Evolutionary conservation across 108 stramenopile species (phyloP).

Genomic region (Skeletonema marinoi): DNA sequence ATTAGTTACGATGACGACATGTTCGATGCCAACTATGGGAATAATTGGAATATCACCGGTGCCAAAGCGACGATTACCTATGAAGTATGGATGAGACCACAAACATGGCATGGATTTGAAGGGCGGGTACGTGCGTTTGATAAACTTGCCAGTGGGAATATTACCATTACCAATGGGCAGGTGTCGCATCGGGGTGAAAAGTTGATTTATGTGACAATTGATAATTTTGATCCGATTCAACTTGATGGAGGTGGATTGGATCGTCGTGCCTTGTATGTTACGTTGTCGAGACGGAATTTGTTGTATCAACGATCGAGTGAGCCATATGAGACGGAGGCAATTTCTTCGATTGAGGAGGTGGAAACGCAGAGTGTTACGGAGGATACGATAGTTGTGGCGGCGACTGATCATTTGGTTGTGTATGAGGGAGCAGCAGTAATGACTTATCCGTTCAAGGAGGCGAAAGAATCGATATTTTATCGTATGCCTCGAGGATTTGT

Average conservation of each 20-base stretch:
- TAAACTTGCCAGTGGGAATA: neutral
- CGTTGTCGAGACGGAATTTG: neutral
- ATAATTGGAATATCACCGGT: neutral
- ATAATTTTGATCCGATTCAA: conserved; percentile 5
- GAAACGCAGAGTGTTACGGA: neutral
- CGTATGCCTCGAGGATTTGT: conserved; percentile 22
- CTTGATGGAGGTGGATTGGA: conserved; percentile 12
- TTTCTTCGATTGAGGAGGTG: neutral
- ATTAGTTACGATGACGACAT: conserved; percentile 2
- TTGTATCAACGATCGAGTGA: conserved; percentile 3
- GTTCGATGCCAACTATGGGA: neutral
- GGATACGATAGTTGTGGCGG: conserved; percentile 10
- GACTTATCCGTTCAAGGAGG: conserved; percentile 15
- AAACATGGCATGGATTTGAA: conserved; percentile 17
- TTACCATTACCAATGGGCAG: neutral
- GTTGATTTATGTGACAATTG: neutral
- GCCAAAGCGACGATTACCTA: neutral
- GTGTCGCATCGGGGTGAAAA: neutral
- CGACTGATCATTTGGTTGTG: conserved; percentile 1
- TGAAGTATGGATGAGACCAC: neutral
- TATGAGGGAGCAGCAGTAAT: conserved; percentile 23
- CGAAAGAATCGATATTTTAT: conserved; percentile 21
- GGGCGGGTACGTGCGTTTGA: neutral
- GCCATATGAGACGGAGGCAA: neutral
- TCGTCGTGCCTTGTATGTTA: conserved; percentile 14